A percentile compares a stretch with the other conserved stretches of the same genome.
Conservation (phyloP, 2,329 filamentous ascomycete genomes). For the Talaromyces sp. region DNA sequence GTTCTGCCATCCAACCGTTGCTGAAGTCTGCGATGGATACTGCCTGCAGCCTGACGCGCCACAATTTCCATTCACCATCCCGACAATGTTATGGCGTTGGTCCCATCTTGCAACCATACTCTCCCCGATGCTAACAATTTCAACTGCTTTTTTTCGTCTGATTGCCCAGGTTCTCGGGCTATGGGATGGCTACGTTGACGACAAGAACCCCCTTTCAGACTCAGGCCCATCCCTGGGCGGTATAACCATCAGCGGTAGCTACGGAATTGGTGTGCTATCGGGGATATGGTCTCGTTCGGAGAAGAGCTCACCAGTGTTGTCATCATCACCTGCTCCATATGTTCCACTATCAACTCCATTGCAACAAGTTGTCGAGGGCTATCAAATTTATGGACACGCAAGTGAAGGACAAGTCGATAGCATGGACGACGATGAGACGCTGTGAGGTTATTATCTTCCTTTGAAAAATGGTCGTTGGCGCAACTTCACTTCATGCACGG, state of each 20-base stretch:
- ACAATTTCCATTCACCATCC: slow-evolving; percentile 50
- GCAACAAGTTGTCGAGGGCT: slow-evolving; percentile 1
- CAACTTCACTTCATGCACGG: not conserved
- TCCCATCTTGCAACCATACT: slow-evolving; percentile 29
- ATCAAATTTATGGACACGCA: not conserved
- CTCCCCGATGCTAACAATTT: slow-evolving; percentile 25
- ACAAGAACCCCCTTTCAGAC: slow-evolving; percentile 7
- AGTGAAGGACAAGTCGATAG: not conserved
- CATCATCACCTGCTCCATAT: not conserved
- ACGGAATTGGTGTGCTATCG: not conserved
- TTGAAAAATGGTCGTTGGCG: not conserved
- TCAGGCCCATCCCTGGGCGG: slow-evolving; percentile 7
- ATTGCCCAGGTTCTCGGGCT: slow-evolving; percentile 32
- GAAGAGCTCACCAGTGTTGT: not conserved
- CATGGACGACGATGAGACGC: slow-evolving; percentile 6
- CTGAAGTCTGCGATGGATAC: slow-evolving; percentile 44
- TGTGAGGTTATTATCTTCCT: not conserved
- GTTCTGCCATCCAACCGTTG: slow-evolving; percentile 48
- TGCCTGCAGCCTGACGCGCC: slow-evolving; percentile 50
- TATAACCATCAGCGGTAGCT: slow-evolving; percentile 1
- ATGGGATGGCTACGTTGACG: slow-evolving; percentile 39
- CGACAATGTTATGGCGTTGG: slow-evolving; percentile 49
- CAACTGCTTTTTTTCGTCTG: slow-evolving; percentile 25
- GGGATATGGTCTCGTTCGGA: not conserved
- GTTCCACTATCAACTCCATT: not conserved